A percentile compares a stretch with the other conserved stretches of the same genome.
These are phyloP conservation scores for Suhomyces choctaworum DNA, from an alignment of 1,139 yeast species.

Conservation along the genomic window DNA sequence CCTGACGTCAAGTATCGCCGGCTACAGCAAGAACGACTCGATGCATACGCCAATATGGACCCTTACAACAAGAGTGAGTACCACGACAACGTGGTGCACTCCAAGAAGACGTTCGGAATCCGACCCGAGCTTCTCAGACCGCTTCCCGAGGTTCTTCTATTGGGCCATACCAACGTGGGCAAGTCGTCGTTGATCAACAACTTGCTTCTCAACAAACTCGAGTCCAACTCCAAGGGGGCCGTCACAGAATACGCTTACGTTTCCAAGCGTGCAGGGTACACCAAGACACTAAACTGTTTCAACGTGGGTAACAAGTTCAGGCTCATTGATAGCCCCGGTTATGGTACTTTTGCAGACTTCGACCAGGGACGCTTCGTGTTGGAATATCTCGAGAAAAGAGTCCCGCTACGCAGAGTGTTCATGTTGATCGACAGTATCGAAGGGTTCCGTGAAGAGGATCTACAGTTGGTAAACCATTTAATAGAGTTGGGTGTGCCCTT, in stretches of 20 bases:
- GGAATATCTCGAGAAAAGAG: conserved; percentile 57
- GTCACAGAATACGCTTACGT: conserved; percentile 51
- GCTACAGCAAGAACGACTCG: conserved; percentile 23
- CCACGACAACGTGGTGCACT: conserved; percentile 18
- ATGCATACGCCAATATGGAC: conserved; percentile 18
- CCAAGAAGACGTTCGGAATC: conserved; percentile 33
- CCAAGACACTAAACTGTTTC: conserved; percentile 74
- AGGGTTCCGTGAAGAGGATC: conserved; percentile 62
- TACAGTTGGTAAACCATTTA: conserved; percentile 51
- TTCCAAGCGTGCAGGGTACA: conserved; percentile 68
- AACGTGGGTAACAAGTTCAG: conserved; percentile 63
- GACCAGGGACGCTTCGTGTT: conserved; percentile 69
- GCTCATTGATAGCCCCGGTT: conserved; percentile 84
- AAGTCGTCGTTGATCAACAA: conserved; percentile 74
- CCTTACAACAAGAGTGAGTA: conserved; percentile 23
- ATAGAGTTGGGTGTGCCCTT: conserved; percentile 60
- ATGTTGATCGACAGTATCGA: conserved; percentile 58
- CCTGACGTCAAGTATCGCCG: conserved; percentile 55
- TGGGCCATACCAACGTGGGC: conserved; percentile 85
- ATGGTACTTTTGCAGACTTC: conserved; percentile 64
- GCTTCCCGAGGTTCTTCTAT: conserved; percentile 67
- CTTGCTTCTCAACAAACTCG: conserved; percentile 35
- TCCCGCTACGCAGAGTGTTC: conserved; percentile 56
- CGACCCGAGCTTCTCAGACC: conserved; percentile 29
- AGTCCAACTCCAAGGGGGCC: conserved; percentile 26